These are phyloP conservation scores for Amanita muscaria DNA, from an alignment of 768 basidiomycete genomes.

Conservation along the genomic window DNA sequence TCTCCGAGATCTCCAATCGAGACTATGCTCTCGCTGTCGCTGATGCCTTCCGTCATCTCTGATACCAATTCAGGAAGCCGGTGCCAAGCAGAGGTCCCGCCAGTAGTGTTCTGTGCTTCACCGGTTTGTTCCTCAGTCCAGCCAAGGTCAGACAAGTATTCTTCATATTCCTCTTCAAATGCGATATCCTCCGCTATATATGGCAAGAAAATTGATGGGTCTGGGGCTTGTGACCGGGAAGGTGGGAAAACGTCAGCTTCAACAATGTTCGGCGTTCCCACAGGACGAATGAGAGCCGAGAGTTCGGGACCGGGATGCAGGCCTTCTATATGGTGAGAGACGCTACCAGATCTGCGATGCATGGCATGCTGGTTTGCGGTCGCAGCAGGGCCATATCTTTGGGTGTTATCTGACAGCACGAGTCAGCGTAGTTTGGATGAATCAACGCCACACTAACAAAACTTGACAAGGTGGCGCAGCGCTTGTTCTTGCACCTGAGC, in stretches of 20 bases:
- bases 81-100: slow-evolving; percentile 65
- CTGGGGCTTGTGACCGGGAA: slow-evolving; percentile 75
- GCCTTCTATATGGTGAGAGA: slow-evolving; percentile 75
- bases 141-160: slow-evolving; percentile 84
- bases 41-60: slow-evolving; percentile 80
- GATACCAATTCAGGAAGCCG: slow-evolving; percentile 70
- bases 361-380: slow-evolving; percentile 41
- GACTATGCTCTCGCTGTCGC: slow-evolving; percentile 90
- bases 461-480: slow-evolving; percentile 86
- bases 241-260: slow-evolving; percentile 96
- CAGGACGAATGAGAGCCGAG: slow-evolving; percentile 61
- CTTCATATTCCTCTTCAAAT: slow-evolving; percentile 95
- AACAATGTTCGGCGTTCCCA: slow-evolving; percentile 67
- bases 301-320: slow-evolving; percentile 68
- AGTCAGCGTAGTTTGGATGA: slow-evolving; percentile 10
- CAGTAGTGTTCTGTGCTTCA: slow-evolving; percentile 25
- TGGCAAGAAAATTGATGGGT: slow-evolving; percentile 77
- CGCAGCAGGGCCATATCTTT: slow-evolving; percentile 68
- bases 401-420: slow-evolving; percentile 64
- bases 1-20: slow-evolving; percentile 85
- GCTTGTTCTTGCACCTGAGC: slow-evolving; percentile 95
- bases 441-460: slow-evolving; percentile 52
- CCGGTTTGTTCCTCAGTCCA: slow-evolving; percentile 51
- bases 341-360: slow-evolving; percentile 76
- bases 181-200: slow-evolving; percentile 92